Percentiles rank a stretch among this genome's conserved stretches.
phyloP scores from a whole-genome alignment of 2,329 filamentous ascomycete genomes.

The Microdochium paspali region DNA sequence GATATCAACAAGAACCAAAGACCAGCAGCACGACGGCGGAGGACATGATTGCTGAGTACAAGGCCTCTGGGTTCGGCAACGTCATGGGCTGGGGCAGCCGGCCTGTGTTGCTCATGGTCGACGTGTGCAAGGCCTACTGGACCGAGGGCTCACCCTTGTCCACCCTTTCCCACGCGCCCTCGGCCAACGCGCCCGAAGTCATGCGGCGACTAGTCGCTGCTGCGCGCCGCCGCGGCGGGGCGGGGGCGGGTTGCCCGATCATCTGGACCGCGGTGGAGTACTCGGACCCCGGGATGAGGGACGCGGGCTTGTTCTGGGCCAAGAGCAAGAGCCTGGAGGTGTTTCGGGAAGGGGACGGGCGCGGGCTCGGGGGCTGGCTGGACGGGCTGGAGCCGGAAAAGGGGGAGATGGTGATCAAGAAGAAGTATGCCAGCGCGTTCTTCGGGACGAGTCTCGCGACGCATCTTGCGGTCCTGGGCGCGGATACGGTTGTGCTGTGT shows the following conservation, averaged over 20 bases:
- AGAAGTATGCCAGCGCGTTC: constrained; percentile 33
- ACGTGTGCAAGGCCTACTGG: constrained; percentile 38
- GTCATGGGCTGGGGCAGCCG: constrained; percentile 32
- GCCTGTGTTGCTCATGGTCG: constrained; percentile 33
- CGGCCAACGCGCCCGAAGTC: constrained; percentile 21
- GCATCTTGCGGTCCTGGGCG: constrained; percentile 23
- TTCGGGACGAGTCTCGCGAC: constrained; percentile 33
- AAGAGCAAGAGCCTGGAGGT: constrained; percentile 31
- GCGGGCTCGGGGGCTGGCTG: constrained; percentile 27
- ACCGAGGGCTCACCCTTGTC: constrained; percentile 29
- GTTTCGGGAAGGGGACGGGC: constrained; percentile 27
- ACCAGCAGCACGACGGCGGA: not conserved
- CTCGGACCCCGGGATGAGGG: constrained; percentile 29
- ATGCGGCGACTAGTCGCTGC: constrained; percentile 28
- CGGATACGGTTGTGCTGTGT: constrained; percentile 35
- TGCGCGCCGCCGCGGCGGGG: too few species aligned
- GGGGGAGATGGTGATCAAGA: constrained; percentile 26
- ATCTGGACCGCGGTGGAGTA: constrained; percentile 35
- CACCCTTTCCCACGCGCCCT: constrained; percentile 24
- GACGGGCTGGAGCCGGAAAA: constrained; percentile 24
- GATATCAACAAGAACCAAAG: not conserved
- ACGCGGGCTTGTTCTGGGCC: constrained; percentile 31
- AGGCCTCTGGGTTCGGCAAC: constrained; percentile 24
- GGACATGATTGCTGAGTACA: not conserved
- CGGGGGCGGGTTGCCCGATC: constrained; percentile 23